Percentiles rank a stretch among this genome's conserved stretches.
These are phyloP conservation scores for Cordyceps militaris DNA, from an alignment of 2,329 filamentous ascomycete genomes.

Conservation along the genomic window DNA sequence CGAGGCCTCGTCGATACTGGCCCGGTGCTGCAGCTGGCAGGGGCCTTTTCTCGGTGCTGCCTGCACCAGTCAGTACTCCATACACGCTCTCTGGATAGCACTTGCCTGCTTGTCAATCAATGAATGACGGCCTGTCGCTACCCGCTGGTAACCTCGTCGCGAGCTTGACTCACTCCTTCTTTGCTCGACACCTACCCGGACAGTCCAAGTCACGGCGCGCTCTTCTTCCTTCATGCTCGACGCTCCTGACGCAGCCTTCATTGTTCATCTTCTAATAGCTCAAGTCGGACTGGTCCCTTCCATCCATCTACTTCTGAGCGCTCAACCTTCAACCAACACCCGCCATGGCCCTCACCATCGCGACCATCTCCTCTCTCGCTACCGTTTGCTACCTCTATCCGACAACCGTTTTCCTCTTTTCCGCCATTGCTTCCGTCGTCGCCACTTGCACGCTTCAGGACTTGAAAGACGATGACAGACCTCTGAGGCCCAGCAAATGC, in stretches of 20 bases:
- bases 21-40: constrained; percentile 14
- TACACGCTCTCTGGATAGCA: not conserved
- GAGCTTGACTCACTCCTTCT: constrained; percentile 1
- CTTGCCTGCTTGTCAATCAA: not conserved
- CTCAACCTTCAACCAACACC: not conserved
- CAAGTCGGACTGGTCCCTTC: not conserved
- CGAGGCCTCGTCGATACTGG: not conserved
- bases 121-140: not conserved
- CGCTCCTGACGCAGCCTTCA: not conserved
- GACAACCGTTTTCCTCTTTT: constrained; percentile 49
- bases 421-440: constrained; percentile 42
- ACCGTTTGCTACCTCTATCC: constrained; percentile 55
- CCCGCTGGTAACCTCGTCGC: not conserved
- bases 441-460: constrained; percentile 49
- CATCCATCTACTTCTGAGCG: not conserved
- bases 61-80: too few species aligned
- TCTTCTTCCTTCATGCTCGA: not conserved
- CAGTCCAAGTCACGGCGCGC: not conserved
- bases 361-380: constrained; percentile 26
- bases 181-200: not conserved
- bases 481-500: constrained; percentile 17
- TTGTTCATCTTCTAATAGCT: not conserved
- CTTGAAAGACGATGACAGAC: constrained; percentile 19
- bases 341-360: constrained; percentile 17
- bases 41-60: constrained; percentile 1